Percentiles rank a stretch among this genome's conserved stretches.
phyloP scores from a whole-genome alignment of 306 rosid species.

The Leucaena leucocephala region DNA sequence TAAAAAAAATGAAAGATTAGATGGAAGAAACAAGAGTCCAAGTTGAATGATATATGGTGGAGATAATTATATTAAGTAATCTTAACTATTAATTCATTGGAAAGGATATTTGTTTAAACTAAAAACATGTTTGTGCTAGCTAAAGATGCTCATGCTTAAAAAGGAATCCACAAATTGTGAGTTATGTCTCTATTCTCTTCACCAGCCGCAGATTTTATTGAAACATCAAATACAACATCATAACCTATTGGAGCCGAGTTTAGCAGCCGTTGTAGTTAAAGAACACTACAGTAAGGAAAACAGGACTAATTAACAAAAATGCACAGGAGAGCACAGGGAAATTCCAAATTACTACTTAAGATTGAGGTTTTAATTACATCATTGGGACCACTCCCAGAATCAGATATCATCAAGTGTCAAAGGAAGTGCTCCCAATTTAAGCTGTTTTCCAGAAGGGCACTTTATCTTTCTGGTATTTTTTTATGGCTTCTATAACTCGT shows the following conservation, averaged over 20 bases:
- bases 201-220: neutral
- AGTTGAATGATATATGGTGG: neutral
- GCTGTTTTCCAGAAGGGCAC: constrained; percentile 51
- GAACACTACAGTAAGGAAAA: neutral
- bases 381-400: neutral
- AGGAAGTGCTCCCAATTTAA: constrained; percentile 17
- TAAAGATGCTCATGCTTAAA: neutral
- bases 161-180: neutral
- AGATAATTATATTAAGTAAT: neutral
- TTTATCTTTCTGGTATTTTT: constrained; percentile 50
- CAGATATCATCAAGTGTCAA: neutral
- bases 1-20: neutral
- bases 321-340: neutral
- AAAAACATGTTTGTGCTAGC: no score
- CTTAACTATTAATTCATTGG: neutral
- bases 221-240: neutral
- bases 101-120: neutral
- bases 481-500: constrained; percentile 60
- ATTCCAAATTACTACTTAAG: constrained; percentile 1
- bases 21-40: neutral
- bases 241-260: neutral
- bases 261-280: neutral
- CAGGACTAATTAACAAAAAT: neutral
- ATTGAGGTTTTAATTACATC: neutral
- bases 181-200: neutral